These are phyloP conservation scores for Neofusicoccum parvum DNA, from an alignment of 2,329 filamentous ascomycete genomes.

Conservation along the genomic window DNA sequence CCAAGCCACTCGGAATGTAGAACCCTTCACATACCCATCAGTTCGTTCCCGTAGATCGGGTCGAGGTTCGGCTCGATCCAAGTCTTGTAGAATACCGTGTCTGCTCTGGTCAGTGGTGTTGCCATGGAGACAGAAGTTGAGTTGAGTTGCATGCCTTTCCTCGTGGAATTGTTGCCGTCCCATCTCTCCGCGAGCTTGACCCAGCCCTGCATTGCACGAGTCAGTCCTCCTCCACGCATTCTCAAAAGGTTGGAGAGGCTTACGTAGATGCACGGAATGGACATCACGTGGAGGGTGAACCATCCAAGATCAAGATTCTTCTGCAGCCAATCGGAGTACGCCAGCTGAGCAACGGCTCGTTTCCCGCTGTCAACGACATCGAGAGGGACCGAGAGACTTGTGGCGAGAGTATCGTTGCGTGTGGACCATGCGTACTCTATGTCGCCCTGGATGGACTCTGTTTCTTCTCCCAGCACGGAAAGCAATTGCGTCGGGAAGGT, in stretches of 20 bases:
- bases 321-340: background rate
- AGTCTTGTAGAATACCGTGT: background rate
- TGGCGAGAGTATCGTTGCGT: background rate
- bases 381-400: background rate
- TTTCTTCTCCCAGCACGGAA: background rate
- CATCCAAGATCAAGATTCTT: conserved; percentile 1
- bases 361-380: background rate
- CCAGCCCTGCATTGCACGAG: background rate
- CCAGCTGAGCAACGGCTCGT: background rate
- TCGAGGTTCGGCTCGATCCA: background rate
- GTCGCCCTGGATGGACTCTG: background rate
- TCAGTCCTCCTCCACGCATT: background rate
- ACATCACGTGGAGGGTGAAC: background rate
- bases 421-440: background rate
- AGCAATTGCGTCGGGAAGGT: background rate
- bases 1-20: too few species aligned
- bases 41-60: background rate
- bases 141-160: background rate
- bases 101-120: background rate
- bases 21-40: background rate
- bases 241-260: too few species aligned
- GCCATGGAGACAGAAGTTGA: background rate
- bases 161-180: background rate
- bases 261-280: background rate
- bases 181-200: background rate